These are phyloP conservation scores for Pyrenochaeta sp. DNA, from an alignment of 2,329 filamentous ascomycete species.

Conservation along the genomic window DNA sequence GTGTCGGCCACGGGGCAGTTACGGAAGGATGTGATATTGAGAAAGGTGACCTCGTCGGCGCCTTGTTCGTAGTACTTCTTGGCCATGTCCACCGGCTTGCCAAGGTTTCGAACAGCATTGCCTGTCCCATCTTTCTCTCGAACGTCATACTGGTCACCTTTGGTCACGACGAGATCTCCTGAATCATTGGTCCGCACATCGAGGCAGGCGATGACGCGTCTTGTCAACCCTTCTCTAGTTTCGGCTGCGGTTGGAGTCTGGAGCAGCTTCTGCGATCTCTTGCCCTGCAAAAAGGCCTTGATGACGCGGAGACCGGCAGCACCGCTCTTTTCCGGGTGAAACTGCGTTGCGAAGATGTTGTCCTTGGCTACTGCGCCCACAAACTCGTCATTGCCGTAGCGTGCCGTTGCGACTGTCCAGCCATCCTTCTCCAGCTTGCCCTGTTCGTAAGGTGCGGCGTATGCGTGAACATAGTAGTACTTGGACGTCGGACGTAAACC, in stretches of 20 bases:
- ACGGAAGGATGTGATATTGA: slow-evolving; percentile 98
- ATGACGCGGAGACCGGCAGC: slow-evolving; percentile 85
- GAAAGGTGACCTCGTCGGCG: slow-evolving; percentile 94
- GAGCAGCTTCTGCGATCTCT: slow-evolving; percentile 64
- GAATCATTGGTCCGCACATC: slow-evolving; percentile 94
- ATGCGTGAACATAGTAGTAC: slow-evolving; percentile 99
- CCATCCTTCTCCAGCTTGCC: slow-evolving; percentile 81
- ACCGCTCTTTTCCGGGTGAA: slow-evolving; percentile 97
- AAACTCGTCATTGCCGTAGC: slow-evolving; percentile 88
- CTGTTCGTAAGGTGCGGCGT: slow-evolving; percentile 78
- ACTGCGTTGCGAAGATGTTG: slow-evolving; percentile 91
- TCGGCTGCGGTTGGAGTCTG: slow-evolving; percentile 41
- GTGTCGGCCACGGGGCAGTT: slow-evolving; percentile 92
- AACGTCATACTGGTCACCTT: slow-evolving; percentile 98
- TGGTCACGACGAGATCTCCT: slow-evolving; percentile 95
- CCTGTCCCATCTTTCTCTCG: slow-evolving; percentile 77
- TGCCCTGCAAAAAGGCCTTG: slow-evolving; percentile 84
- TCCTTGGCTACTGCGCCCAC: slow-evolving; percentile 86
- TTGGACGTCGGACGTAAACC: slow-evolving; percentile 83
- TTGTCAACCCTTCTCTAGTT: slow-evolving; percentile 76
- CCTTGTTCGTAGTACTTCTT: slow-evolving; percentile 94
- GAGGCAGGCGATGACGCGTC: slow-evolving; percentile 92
- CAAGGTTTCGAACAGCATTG: slow-evolving; percentile 82
- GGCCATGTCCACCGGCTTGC: slow-evolving; percentile 96
- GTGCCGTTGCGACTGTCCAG: slow-evolving; percentile 91